phyloP scores from a whole-genome alignment of 257 asterid genomes.

The Lycium barbarum region DNA sequence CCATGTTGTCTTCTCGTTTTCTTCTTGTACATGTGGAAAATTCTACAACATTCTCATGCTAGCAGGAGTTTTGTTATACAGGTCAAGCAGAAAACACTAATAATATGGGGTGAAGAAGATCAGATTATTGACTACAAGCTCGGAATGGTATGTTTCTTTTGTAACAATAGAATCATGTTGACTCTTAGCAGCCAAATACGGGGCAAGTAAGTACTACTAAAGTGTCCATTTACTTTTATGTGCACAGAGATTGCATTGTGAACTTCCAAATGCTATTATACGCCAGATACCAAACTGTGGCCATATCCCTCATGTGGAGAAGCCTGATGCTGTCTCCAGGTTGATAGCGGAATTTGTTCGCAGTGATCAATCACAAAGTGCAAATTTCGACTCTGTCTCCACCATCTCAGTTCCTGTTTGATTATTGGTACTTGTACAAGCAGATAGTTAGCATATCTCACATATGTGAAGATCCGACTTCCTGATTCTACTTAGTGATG shows the following conservation, averaged over 20 bases:
- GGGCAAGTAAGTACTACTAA: neutral
- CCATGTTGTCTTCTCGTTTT: neutral
- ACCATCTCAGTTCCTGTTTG: neutral
- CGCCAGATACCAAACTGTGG: conserved; percentile 86
- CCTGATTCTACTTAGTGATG: neutral
- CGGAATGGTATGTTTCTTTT: conserved; percentile 66
- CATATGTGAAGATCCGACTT: neutral
- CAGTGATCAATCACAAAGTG: conserved; percentile 37
- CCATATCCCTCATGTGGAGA: conserved; percentile 92
- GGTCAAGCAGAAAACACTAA: conserved; percentile 86
- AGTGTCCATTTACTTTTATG: neutral
- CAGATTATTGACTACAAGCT: conserved; percentile 81
- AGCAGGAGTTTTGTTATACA: conserved; percentile 36
- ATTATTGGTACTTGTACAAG: conserved; percentile 1
- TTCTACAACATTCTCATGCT: neutral
- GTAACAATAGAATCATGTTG: neutral
- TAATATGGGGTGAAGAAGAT: conserved; percentile 96
- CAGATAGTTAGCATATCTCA: conserved; percentile 9
- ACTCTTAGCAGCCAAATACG: neutral
- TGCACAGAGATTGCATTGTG: conserved; percentile 77
- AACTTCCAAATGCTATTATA: conserved; percentile 72
- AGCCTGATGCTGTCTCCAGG: conserved; percentile 75
- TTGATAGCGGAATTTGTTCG: conserved; percentile 60
- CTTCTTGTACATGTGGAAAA: neutral
- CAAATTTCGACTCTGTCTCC: neutral